These are phyloP conservation scores for Phoma sp. DNA, from an alignment of 2,329 filamentous ascomycete genomes.

Conservation along the genomic window DNA sequence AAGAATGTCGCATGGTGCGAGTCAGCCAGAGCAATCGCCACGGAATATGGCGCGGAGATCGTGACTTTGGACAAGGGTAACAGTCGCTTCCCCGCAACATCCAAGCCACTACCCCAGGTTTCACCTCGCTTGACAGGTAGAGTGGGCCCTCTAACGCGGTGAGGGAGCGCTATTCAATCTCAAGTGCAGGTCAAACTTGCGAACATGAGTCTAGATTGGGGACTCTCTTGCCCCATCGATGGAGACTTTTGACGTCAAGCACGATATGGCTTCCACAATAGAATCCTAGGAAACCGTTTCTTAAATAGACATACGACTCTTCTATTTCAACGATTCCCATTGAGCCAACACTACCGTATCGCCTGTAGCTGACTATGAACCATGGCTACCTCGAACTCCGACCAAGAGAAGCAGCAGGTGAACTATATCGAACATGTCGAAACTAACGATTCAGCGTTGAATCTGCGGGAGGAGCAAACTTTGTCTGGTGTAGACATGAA, in stretches of 20 bases:
- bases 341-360: background rate
- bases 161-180: background rate
- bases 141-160: slow-evolving; percentile 12
- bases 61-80: slow-evolving; percentile 13
- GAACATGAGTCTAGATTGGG: slow-evolving; percentile 11
- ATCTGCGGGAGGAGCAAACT: slow-evolving; percentile 32
- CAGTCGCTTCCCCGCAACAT: slow-evolving; percentile 34
- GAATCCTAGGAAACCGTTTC: background rate
- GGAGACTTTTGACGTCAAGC: slow-evolving; percentile 3
- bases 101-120: slow-evolving; percentile 29
- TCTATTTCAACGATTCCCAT: background rate
- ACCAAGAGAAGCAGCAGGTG: slow-evolving; percentile 33
- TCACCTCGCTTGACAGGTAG: slow-evolving; percentile 15
- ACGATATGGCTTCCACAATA: slow-evolving; percentile 4
- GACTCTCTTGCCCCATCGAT: slow-evolving; percentile 11
- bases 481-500: slow-evolving; percentile 43
- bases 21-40: slow-evolving; percentile 22
- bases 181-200: slow-evolving; percentile 1
- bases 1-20: slow-evolving; percentile 12
- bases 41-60: background rate
- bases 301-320: background rate
- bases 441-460: slow-evolving; percentile 30
- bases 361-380: background rate
- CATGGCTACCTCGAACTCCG: slow-evolving; percentile 26
- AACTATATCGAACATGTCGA: slow-evolving; percentile 32